Percentiles rank a stretch among this genome's conserved stretches.
These are phyloP conservation scores for Diutina catenulata DNA, from an alignment of 1,139 yeast species.

Conservation along the genomic window DNA sequence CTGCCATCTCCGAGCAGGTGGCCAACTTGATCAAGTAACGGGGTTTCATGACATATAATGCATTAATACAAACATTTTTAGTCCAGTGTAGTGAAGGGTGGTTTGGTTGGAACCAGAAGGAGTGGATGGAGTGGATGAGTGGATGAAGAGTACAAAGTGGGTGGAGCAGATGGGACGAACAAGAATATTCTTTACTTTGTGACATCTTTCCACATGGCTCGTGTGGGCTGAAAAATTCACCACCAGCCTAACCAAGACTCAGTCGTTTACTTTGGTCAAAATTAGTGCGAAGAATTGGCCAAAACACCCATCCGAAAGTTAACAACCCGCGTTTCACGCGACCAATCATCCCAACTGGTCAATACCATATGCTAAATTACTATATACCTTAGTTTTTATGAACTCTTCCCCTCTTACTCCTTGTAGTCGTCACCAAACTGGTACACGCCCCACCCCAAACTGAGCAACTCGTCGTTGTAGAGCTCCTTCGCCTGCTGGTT, in stretches of 20 bases:
- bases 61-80: not conserved
- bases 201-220: too few relatives aligned
- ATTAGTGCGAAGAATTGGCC: too few relatives aligned
- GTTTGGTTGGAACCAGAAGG: not conserved
- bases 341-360: too few relatives aligned
- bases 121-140: not conserved
- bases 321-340: too few relatives aligned
- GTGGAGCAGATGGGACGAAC: too few relatives aligned
- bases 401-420: not conserved
- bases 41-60: not conserved
- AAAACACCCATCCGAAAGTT: too few relatives aligned
- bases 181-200: too few relatives aligned
- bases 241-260: too few relatives aligned
- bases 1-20: constrained; percentile 26
- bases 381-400: not conserved
- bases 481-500: constrained; percentile 26
- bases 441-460: constrained; percentile 63
- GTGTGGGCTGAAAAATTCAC: too few relatives aligned
- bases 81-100: not conserved
- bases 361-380: too few relatives aligned
- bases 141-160: too few relatives aligned
- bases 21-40: constrained; percentile 23
- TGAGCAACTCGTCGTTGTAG: constrained; percentile 29
- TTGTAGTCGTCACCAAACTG: constrained; percentile 21
- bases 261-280: too few relatives aligned